Evolutionary conservation across 140 eudicot species (phyloP), one percentile per base, ranked within the genome.

Genomic region (Anethum foeniculum): DNA sequence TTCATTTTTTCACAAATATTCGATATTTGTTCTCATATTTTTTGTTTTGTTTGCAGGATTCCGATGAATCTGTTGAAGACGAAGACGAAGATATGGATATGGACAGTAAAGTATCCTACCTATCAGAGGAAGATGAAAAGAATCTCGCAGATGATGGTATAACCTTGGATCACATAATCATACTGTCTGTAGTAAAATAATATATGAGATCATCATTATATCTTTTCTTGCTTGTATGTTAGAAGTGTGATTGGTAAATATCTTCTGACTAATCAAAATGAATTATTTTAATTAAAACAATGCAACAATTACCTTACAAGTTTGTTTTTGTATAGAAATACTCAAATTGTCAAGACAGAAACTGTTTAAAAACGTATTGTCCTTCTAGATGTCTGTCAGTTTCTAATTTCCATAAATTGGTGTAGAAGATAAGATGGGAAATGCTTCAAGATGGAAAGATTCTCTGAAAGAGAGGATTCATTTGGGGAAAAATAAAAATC

Each of bases 361-460:
- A 25, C 43, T 18, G 25, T 75, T 8, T 41, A 11, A 1, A 21
- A 41, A 38, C 43, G 2, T 79, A 67, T 44, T 12, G 71, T 67
- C 47, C 47, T 79, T 54, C 25, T 43, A 41, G 41, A 62, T 28
- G 7, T 25, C 44, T 16, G 21, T 18, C 64, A 13, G 65, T 65
- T 67, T 32, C 73, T 43, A 41, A 79, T 46, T 14, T 39, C 41
- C 75, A 76, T 79, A 78, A 60, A 14, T 19, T 77, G 81, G 83
- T 77, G 54, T 80, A 83, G 87, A 86, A 80, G 97, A 88, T 81
- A 91, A 83, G 79, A 36, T 84, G 87, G 99, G 97, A 78, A 95
- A 92, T 88, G 89, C 90, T 80, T 88, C 97, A 54, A 95, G 89
- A 82, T 95, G 99, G 99, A 92, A 87, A 86, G 97, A 92, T 71